Conservation (phyloP, 1,139 yeast genomes). For the Magnusiomyces sp. region DNA sequence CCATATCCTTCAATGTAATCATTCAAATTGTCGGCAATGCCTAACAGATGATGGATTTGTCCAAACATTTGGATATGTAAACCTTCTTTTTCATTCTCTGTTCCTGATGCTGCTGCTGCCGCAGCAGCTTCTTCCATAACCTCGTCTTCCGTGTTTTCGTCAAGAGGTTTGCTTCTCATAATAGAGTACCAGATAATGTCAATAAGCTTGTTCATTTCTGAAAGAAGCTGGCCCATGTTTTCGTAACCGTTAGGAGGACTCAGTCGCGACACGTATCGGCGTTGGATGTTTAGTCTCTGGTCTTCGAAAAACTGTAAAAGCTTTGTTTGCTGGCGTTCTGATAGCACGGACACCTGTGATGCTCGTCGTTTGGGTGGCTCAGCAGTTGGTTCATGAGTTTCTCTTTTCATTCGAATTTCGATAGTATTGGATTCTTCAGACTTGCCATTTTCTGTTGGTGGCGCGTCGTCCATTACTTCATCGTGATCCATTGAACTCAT, state of each 20-base stretch:
- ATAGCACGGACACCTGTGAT: not conserved
- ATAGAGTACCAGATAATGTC: slow-evolving; percentile 52
- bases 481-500: no score
- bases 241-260: slow-evolving; percentile 27
- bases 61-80: slow-evolving; percentile 34
- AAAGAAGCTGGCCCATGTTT: slow-evolving; percentile 37
- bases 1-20: slow-evolving; percentile 37
- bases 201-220: slow-evolving; percentile 40
- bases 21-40: slow-evolving; percentile 56
- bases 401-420: no score
- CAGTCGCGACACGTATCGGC: slow-evolving; percentile 14
- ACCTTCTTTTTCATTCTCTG: not conserved
- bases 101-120: not conserved
- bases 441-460: no score
- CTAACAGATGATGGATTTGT: slow-evolving; percentile 52
- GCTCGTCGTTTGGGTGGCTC: not conserved
- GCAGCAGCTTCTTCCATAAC: not conserved
- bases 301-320: slow-evolving; percentile 6
- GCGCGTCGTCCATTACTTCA: no score
- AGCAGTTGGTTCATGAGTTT: not conserved
- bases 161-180: slow-evolving; percentile 22
- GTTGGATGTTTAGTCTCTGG: slow-evolving; percentile 9
- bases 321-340: slow-evolving; percentile 4
- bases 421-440: no score
- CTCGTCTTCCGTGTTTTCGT: not conserved